Conservation (phyloP, 805 yeast species). For the Lachancea thermotolerans region DNA sequence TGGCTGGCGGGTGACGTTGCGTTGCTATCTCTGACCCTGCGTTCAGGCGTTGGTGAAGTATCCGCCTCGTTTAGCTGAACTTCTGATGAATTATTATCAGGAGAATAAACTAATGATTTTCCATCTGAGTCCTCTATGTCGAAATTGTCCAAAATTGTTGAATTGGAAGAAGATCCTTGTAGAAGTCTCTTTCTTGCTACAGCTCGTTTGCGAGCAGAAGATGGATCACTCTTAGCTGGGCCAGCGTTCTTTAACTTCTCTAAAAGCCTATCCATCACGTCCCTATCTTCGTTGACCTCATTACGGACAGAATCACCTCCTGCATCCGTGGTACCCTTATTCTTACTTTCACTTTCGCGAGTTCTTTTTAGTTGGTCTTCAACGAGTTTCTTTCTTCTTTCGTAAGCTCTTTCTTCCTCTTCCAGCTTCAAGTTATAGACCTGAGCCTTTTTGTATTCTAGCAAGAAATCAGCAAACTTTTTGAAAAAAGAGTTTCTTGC, state of each 20-base stretch:
- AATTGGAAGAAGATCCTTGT: constrained; percentile 28
- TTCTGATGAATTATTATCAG: background rate
- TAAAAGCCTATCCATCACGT: constrained; percentile 77
- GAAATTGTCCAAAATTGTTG: constrained; percentile 9
- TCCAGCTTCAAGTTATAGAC: constrained; percentile 73
- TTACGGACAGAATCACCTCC: constrained; percentile 12
- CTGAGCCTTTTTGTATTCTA: constrained; percentile 73
- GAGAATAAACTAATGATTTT: constrained; percentile 7
- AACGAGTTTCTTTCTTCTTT: constrained; percentile 58
- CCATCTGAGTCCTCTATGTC: constrained; percentile 2
- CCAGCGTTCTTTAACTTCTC: constrained; percentile 86
- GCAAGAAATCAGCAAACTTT: constrained; percentile 72
- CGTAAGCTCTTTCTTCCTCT: constrained; percentile 72
- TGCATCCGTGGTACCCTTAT: constrained; percentile 7
- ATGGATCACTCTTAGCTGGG: constrained; percentile 66
- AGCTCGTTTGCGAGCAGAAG: constrained; percentile 76
- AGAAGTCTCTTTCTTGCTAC: constrained; percentile 58
- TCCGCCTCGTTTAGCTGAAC: constrained; percentile 8
- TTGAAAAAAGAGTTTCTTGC: constrained; percentile 66
- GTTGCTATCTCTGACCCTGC: constrained; percentile 1
- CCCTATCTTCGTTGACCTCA: constrained; percentile 24
- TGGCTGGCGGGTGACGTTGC: background rate
- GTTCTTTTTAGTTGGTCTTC: constrained; percentile 31
- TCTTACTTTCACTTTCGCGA: constrained; percentile 11
- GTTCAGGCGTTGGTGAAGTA: constrained; percentile 22